Conservation (phyloP, 495 filamentous ascomycete species). For the Neurospora sp. region DNA sequence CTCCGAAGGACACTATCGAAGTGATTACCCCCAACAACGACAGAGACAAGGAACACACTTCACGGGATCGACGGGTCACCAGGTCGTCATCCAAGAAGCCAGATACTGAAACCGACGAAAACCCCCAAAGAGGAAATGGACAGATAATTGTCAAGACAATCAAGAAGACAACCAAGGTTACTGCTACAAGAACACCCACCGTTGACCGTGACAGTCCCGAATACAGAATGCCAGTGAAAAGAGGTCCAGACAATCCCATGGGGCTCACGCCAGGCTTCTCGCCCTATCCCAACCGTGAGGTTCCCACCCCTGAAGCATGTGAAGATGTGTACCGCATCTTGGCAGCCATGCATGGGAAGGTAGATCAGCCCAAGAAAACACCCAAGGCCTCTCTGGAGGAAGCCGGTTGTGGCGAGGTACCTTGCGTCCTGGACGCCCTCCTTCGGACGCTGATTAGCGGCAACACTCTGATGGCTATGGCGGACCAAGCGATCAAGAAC, state of each 20-base stretch:
- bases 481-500: slow-evolving; percentile 59
- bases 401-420: slow-evolving; percentile 89
- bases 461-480: slow-evolving; percentile 57
- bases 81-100: background rate
- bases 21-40: background rate
- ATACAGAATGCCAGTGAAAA: slow-evolving; percentile 18
- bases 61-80: background rate
- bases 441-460: slow-evolving; percentile 74
- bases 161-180: background rate
- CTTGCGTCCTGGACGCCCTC: slow-evolving; percentile 80
- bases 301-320: slow-evolving; percentile 64
- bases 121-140: background rate
- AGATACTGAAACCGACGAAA: background rate
- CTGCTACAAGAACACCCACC: background rate
- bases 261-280: slow-evolving; percentile 37
- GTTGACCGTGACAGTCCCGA: slow-evolving; percentile 8
- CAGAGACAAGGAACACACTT: background rate
- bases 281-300: slow-evolving; percentile 61
- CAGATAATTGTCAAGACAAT: background rate
- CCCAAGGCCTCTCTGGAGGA: slow-evolving; percentile 69
- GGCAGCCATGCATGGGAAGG: slow-evolving; percentile 53
- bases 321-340: slow-evolving; percentile 65
- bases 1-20: background rate
- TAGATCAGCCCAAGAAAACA: slow-evolving; percentile 54
- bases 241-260: slow-evolving; percentile 33